Base-by-base conservation (phyloP, 2,329 filamentous ascomycete genomes). In the Pseudogymnoascus verrucosus region DNA sequence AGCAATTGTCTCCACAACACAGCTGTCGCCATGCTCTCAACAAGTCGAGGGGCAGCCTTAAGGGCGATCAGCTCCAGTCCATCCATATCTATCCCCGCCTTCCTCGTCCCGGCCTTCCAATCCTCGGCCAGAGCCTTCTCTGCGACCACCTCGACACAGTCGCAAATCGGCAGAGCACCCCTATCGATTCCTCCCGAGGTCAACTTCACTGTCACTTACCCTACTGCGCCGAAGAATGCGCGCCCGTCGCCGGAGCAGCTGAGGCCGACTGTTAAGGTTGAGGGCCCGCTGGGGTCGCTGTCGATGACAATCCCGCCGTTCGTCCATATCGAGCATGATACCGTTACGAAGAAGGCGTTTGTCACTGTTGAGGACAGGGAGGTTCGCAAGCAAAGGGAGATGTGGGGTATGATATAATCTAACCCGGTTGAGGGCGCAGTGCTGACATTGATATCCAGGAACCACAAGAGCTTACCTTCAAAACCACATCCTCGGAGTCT, bases 401-500 rank as follows among this genome's bases (percentile, higher is more conserved):
- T 98, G 93, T 98, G 95, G 95, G 95, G 93, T 96, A 71, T 62
- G 67, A 8, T 42, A 75, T 64, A 82, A 78, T 5, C 5, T 47
- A 54, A 64, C 61, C 37, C 34, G 3, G 59, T 61, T 26, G 19
- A 61, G 34, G 31, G 23, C 34, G 23, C n/a, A 40, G 37, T 23
- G 63, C 69, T 74, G 60, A 76, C 69, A 67, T 31, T 61, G 34
- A 51, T 23, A 40, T 64, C 44, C 68, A 96, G 93, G 93, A 67
- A 98, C 93, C 5, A 89, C 87, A 51, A 93, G 95, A 78, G 88
- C 92, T 36, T 93, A 96, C 74, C 82, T 99, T 63, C 89, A 90
- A 71, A 96, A 95, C 75, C 87, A 96, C 79, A 89, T 99, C 66
- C 86, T 92, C 67, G 95, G 95, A 65, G 95, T 99, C 21, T 96